These are phyloP conservation scores for Shiraia bambusicola DNA, from an alignment of 2,329 filamentous ascomycete species.

Conservation along the genomic window DNA sequence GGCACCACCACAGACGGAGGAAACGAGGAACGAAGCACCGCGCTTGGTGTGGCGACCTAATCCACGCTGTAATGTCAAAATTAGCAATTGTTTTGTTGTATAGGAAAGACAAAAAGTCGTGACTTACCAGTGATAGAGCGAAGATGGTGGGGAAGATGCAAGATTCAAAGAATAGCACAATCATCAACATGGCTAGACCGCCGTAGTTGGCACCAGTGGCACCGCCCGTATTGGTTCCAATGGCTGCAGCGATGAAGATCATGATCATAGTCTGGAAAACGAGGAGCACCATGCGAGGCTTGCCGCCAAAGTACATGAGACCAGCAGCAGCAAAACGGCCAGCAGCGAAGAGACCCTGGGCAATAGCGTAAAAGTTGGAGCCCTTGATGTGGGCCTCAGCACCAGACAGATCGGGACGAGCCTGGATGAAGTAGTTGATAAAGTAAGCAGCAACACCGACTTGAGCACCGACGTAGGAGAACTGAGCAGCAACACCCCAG, in stretches of 20 bases:
- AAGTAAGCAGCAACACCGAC: slow-evolving; percentile 59
- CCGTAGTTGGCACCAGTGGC: slow-evolving; percentile 37
- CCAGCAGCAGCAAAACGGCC: slow-evolving; percentile 43
- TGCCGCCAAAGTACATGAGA: slow-evolving; percentile 39
- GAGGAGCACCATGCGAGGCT: slow-evolving; percentile 43
- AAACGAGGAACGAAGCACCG: slow-evolving; percentile 42
- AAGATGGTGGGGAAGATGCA: slow-evolving; percentile 46
- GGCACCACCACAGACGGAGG: slow-evolving; percentile 41
- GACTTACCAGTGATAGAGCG: slow-evolving; percentile 18
- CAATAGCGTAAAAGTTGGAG: slow-evolving; percentile 44
- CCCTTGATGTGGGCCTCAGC: slow-evolving; percentile 36
- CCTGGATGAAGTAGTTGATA: slow-evolving; percentile 44
- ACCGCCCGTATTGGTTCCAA: slow-evolving; percentile 35
- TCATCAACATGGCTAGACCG: slow-evolving; percentile 40
- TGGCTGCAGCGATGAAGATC: slow-evolving; percentile 40
- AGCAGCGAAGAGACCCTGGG: slow-evolving; percentile 41
- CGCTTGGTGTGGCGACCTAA: slow-evolving; percentile 45
- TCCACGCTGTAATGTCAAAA: slow-evolving; percentile 22
- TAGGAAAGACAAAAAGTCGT: background rate
- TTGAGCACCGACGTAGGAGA: slow-evolving; percentile 57
- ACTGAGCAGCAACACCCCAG: slow-evolving; percentile 44
- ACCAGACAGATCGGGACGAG: slow-evolving; percentile 30
- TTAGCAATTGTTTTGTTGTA: background rate
- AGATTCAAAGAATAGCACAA: slow-evolving; percentile 44
- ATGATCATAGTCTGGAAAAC: slow-evolving; percentile 41